Conservation (phyloP, 83 land plant genomes). For the Picea mariana region DNA sequence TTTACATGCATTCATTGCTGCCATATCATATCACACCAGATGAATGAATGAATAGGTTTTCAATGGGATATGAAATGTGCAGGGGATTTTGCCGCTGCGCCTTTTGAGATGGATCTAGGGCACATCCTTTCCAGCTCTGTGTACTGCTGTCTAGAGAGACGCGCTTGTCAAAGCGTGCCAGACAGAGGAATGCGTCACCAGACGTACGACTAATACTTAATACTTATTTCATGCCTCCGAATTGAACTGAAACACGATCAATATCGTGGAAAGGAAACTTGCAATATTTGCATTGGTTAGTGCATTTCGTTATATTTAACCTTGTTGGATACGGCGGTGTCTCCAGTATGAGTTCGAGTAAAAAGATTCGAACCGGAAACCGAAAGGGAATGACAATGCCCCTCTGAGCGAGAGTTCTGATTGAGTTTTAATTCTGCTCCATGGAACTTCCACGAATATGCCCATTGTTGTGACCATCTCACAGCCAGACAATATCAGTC, state of each 20-base stretch:
- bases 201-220: neutral
- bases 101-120: slow-evolving; percentile 11
- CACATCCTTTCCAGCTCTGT: too few species aligned
- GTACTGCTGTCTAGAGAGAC: too few species aligned
- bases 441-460: neutral
- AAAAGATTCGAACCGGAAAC: too few species aligned
- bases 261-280: neutral
- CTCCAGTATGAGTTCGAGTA: too few species aligned
- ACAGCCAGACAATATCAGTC: neutral
- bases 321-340: neutral
- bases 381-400: too few species aligned
- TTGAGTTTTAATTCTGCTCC: neutral
- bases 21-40: neutral
- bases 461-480: neutral
- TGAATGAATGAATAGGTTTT: neutral
- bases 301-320: neutral
- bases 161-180: slow-evolving; percentile 2
- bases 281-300: neutral
- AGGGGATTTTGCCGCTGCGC: neutral
- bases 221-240: neutral
- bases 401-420: too few species aligned
- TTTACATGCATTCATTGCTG: slow-evolving; percentile 4
- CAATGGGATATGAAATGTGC: slow-evolving; percentile 9
- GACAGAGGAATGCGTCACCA: neutral
- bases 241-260: neutral